Evolutionary conservation across 1,284 basidiomycete genomes (phyloP).

Genomic region (Amylostereum areolatum): DNA sequence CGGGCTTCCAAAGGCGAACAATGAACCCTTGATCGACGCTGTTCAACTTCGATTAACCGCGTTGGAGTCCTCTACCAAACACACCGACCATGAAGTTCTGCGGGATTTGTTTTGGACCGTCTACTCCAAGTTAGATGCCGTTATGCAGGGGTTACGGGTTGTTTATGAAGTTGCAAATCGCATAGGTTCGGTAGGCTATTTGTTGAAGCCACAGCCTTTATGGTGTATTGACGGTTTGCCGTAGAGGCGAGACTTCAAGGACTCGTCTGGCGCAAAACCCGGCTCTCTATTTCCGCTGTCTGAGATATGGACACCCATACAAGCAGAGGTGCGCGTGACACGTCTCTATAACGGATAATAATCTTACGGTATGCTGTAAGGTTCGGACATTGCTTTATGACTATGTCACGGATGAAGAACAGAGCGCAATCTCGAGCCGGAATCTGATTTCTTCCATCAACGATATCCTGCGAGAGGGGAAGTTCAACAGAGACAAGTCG

Average conservation of each 20-base stretch:
- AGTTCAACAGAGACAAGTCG: conserved; percentile 67
- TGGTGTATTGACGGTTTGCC: conserved; percentile 3
- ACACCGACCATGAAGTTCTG: conserved; percentile 79
- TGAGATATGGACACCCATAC: conserved; percentile 91
- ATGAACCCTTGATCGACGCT: conserved; percentile 28
- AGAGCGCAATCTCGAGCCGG: conserved; percentile 67
- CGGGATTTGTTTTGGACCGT: conserved; percentile 96
- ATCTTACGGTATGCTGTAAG: conserved; percentile 41
- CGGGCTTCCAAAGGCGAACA: conserved; percentile 9
- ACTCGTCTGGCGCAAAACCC: conserved; percentile 70
- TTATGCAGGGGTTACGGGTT: conserved; percentile 89
- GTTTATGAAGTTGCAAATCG: conserved; percentile 88
- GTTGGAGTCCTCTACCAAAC: conserved; percentile 70
- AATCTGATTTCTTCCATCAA: conserved; percentile 93
- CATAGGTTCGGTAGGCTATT: conserved; percentile 71
- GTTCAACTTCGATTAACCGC: conserved; percentile 66
- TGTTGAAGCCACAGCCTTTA: conserved; percentile 2
- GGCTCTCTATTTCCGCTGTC: conserved; percentile 73
- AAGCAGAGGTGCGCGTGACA: conserved; percentile 72
- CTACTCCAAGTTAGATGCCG: conserved; percentile 94
- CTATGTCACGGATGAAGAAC: conserved; percentile 88
- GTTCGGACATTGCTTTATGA: conserved; percentile 84
- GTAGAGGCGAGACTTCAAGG: conserved; percentile 84
- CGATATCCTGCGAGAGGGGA: conserved; percentile 86
- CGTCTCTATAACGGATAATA: too few species aligned